Conservation (phyloP, 2,329 filamentous ascomycete species). For the Byssochlamys sp. region DNA sequence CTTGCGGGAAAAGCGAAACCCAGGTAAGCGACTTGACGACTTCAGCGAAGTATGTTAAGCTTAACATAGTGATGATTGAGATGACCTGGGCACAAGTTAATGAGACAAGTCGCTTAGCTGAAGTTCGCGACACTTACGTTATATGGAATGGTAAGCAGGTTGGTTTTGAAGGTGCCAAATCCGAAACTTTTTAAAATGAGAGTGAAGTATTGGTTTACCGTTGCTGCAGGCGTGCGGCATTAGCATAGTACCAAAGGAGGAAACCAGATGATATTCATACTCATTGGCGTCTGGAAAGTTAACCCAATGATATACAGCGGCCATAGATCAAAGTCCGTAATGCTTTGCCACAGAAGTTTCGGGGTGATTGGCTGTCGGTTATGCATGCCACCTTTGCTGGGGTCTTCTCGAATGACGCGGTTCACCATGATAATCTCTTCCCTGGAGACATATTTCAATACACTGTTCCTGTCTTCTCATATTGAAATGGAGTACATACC, state of each 20-base stretch:
- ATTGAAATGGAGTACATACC: slow-evolving; percentile 12
- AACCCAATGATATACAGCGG: neutral
- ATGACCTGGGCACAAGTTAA: slow-evolving; percentile 30
- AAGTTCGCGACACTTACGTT: neutral
- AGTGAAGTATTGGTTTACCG: slow-evolving; percentile 31
- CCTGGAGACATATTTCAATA: slow-evolving; percentile 1
- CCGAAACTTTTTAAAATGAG: slow-evolving; percentile 37
- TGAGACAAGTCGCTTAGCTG: neutral
- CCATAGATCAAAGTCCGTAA: slow-evolving; percentile 47
- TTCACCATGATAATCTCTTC: slow-evolving; percentile 62
- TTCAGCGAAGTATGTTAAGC: slow-evolving; percentile 18
- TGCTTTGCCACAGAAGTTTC: slow-evolving; percentile 39
- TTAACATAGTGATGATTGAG: slow-evolving; percentile 23
- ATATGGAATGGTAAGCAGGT: slow-evolving; percentile 19
- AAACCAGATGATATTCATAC: neutral
- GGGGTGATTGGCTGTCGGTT: slow-evolving; percentile 43
- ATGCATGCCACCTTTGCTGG: slow-evolving; percentile 48
- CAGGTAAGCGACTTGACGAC: slow-evolving; percentile 37
- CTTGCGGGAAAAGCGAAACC: slow-evolving; percentile 38
- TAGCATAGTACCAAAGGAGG: neutral
- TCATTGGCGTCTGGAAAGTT: neutral
- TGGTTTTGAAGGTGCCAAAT: slow-evolving; percentile 18
- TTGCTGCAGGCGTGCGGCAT: neutral
- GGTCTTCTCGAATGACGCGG: slow-evolving; percentile 44
- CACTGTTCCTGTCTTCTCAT: neutral